These are phyloP conservation scores for Aspergillus ochraceus DNA, from an alignment of 2,329 filamentous ascomycete genomes.

Conservation along the genomic window DNA sequence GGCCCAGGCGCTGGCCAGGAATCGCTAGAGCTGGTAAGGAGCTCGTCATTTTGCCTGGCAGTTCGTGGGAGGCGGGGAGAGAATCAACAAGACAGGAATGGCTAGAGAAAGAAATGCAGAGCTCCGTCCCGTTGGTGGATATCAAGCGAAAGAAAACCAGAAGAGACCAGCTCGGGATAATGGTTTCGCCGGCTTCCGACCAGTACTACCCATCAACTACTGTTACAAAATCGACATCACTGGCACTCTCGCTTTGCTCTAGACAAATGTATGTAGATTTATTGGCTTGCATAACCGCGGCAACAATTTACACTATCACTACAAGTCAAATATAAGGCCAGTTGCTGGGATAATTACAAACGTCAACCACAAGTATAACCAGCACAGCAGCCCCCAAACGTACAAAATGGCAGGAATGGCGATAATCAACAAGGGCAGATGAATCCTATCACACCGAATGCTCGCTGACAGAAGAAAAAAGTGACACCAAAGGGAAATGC, in stretches of 20 bases:
- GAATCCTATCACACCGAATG: slow-evolving; percentile 33
- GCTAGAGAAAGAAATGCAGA: not conserved
- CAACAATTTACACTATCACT: slow-evolving; percentile 13
- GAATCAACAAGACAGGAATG: not conserved
- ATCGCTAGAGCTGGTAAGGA: slow-evolving; percentile 59
- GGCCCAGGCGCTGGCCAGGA: slow-evolving; percentile 78
- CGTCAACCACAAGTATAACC: slow-evolving; percentile 29
- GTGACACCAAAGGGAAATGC: slow-evolving; percentile 30
- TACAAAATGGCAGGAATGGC: slow-evolving; percentile 8
- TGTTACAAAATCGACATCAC: not conserved
- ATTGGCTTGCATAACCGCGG: not conserved
- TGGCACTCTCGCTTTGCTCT: not conserved
- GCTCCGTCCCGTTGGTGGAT: not conserved
- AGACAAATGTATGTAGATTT: not conserved
- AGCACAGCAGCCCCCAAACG: slow-evolving; percentile 15
- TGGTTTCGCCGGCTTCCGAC: slow-evolving; percentile 8
- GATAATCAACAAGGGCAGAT: not conserved
- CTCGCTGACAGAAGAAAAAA: slow-evolving; percentile 30
- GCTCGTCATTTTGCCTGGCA: slow-evolving; percentile 26
- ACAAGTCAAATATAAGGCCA: slow-evolving; percentile 25
- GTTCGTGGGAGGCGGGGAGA: not conserved
- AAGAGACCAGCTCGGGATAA: not conserved
- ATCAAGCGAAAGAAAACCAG: not conserved
- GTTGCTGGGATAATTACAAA: slow-evolving; percentile 26
- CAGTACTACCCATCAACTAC: not conserved